These are phyloP conservation scores for Populus nigra DNA, from an alignment of 345 rosid genomes.

Conservation along the genomic window DNA sequence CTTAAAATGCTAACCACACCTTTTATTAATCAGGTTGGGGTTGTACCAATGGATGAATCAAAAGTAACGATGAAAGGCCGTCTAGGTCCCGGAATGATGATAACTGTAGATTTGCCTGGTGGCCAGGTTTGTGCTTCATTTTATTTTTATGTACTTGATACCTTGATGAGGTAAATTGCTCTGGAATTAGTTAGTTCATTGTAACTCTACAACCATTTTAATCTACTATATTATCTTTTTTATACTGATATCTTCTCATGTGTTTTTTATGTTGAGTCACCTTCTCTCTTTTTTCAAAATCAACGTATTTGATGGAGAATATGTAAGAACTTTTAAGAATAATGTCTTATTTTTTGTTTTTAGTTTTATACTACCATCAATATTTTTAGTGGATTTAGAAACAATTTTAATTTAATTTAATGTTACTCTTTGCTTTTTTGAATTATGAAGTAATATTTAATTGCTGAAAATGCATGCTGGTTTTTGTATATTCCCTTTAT, in stretches of 20 bases:
- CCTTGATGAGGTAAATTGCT: not conserved
- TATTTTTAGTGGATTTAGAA: not conserved
- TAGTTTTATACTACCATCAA: not conserved
- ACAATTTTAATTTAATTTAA: not conserved
- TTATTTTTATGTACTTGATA: not conserved
- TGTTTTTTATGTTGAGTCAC: not conserved
- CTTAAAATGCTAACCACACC: not conserved
- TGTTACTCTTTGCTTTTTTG: not conserved
- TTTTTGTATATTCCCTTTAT: not conserved
- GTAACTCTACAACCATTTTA: not conserved
- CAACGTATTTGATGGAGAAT: not conserved
- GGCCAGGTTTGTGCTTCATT: slow-evolving; percentile 74
- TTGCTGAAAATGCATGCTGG: not conserved
- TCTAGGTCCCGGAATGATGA: slow-evolving; percentile 99
- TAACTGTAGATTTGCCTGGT: slow-evolving; percentile 70
- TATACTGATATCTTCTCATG: not conserved
- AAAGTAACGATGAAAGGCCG: slow-evolving; percentile 92
- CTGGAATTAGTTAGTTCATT: not conserved
- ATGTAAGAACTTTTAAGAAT: not conserved
- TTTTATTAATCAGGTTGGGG: slow-evolving; percentile 71
- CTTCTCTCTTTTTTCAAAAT: not conserved
- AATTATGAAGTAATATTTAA: not conserved
- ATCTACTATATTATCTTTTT: not conserved
- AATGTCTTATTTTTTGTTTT: not conserved
- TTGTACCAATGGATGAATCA: slow-evolving; percentile 90